These are phyloP conservation scores for Didymosphaeria variabile DNA, from an alignment of 2,329 filamentous ascomycete species.

Conservation along the genomic window DNA sequence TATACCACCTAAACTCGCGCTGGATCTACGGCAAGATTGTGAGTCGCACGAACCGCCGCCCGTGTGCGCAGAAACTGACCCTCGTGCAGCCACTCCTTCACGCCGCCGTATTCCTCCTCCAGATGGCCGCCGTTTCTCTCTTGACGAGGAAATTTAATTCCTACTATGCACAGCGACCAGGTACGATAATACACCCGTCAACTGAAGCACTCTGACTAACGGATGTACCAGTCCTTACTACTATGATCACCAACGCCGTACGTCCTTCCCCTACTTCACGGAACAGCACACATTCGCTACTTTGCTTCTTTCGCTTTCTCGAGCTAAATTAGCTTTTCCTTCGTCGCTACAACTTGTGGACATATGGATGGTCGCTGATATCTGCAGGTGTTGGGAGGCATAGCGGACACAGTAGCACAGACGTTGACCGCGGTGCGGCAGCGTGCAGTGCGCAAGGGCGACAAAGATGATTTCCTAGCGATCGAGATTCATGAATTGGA, in stretches of 20 bases:
- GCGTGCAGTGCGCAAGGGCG: conserved; percentile 70
- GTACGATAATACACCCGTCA: conserved; percentile 57
- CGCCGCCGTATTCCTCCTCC: conserved; percentile 81
- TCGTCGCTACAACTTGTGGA: too few relatives aligned
- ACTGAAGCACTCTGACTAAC: conserved; percentile 24
- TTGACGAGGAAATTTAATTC: conserved; percentile 88
- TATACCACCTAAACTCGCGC: conserved; percentile 73
- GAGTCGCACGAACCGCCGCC: conserved; percentile 45
- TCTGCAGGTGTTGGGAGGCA: conserved; percentile 75
- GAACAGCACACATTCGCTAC: neutral
- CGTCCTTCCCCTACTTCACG: conserved; percentile 43
- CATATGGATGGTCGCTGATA: conserved; percentile 8
- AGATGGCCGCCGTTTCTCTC: conserved; percentile 86
- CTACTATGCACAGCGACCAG: conserved; percentile 90
- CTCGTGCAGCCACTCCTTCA: conserved; percentile 81
- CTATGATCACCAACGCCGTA: conserved; percentile 98
- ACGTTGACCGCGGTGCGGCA: conserved; percentile 84
- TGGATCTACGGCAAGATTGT: conserved; percentile 79
- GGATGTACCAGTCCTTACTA: conserved; percentile 77
- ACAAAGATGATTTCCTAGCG: conserved; percentile 75
- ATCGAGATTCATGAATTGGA: conserved; percentile 92
- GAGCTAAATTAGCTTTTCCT: neutral
- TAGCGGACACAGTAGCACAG: conserved; percentile 96
- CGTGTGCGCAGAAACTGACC: conserved; percentile 14
- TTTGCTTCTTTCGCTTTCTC: neutral